Evolutionary conservation across 1,284 basidiomycete species (phyloP).

Genomic region (Exobasidium cylindrosporum): DNA sequence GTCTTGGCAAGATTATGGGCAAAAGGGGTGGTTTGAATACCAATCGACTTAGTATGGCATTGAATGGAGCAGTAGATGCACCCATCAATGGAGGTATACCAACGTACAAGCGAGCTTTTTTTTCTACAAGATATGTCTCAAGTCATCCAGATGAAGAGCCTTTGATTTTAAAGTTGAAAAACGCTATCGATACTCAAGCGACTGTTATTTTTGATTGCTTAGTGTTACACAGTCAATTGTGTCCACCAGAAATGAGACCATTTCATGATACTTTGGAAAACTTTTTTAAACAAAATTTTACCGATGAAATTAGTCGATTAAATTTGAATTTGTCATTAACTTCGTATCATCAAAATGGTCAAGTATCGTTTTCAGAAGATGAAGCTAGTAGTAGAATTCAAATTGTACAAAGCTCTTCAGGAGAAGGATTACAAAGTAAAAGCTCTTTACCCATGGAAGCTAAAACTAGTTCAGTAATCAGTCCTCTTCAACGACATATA

Average conservation of each 20-base stretch:
- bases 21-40: conserved; percentile 63
- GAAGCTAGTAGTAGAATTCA: too few relatives aligned
- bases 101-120: conserved; percentile 62
- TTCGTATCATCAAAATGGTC: background rate
- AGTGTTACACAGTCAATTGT: conserved; percentile 75
- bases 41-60: conserved; percentile 78
- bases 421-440: background rate
- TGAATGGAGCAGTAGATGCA: conserved; percentile 83
- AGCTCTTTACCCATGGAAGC: background rate
- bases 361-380: background rate
- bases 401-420: background rate
- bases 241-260: conserved; percentile 77
- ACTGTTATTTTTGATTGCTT: conserved; percentile 78
- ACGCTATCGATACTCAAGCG: conserved; percentile 71
- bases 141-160: conserved; percentile 69
- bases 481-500: background rate
- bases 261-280: conserved; percentile 87
- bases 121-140: conserved; percentile 67
- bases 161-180: conserved; percentile 68
- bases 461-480: background rate
- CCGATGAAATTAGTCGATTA: conserved; percentile 69
- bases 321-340: conserved; percentile 22
- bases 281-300: conserved; percentile 82
- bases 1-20: conserved; percentile 67
- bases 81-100: conserved; percentile 73